A percentile compares a stretch with the other conserved stretches of the same genome.
Conservation (phyloP, 2,329 filamentous ascomycete genomes). For the Lachnellula willkommii region DNA sequence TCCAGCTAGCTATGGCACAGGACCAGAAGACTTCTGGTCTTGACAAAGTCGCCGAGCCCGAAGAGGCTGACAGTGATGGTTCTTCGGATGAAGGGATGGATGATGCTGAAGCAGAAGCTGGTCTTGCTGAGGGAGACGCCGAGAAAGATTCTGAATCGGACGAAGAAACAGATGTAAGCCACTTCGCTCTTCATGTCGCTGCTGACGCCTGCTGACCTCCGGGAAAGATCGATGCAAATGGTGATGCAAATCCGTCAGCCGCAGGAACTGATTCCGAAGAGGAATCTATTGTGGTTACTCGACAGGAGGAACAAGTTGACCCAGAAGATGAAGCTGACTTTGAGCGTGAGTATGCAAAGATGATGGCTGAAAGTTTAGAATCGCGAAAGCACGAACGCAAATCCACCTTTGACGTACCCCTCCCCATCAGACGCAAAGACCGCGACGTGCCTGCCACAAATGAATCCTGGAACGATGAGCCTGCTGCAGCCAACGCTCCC, state of each 20-base stretch:
- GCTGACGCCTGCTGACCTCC: slow-evolving; percentile 1
- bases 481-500: slow-evolving; percentile 31
- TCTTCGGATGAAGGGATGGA: slow-evolving; percentile 74
- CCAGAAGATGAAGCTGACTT: slow-evolving; percentile 96
- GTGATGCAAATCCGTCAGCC: slow-evolving; percentile 45
- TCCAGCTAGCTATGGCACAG: slow-evolving; percentile 81
- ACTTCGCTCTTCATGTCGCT: background rate
- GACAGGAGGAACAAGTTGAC: slow-evolving; percentile 83
- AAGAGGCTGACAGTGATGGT: slow-evolving; percentile 64
- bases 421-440: slow-evolving; percentile 74
- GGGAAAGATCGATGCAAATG: slow-evolving; percentile 37
- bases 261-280: slow-evolving; percentile 64
- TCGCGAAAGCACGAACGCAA: slow-evolving; percentile 95
- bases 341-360: slow-evolving; percentile 93
- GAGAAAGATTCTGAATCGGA: slow-evolving; percentile 49
- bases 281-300: slow-evolving; percentile 85
- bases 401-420: slow-evolving; percentile 87
- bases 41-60: slow-evolving; percentile 63
- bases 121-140: slow-evolving; percentile 45
- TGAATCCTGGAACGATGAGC: slow-evolving; percentile 37
- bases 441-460: slow-evolving; percentile 49
- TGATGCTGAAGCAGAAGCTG: slow-evolving; percentile 56
- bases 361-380: slow-evolving; percentile 97
- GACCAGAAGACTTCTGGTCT: slow-evolving; percentile 77
- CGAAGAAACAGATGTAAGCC: slow-evolving; percentile 52